phyloP scores from a whole-genome alignment of 2,329 filamentous ascomycete genomes.

The Fusarium sambucinum region DNA sequence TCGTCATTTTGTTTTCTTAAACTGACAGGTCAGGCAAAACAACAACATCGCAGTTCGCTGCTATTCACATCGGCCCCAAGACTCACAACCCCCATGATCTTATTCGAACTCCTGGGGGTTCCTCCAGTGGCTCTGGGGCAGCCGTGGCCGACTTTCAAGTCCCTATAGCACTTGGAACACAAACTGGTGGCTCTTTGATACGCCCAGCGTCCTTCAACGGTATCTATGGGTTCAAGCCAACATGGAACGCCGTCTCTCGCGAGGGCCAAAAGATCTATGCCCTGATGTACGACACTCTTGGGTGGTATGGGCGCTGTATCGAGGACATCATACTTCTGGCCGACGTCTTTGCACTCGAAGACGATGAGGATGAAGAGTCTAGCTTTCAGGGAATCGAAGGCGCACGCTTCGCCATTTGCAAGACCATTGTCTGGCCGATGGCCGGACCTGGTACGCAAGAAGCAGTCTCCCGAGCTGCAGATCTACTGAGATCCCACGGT shows the following conservation, averaged over 20 bases:
- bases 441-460: constrained; percentile 60
- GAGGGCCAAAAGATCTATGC: constrained; percentile 73
- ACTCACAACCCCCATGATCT: constrained; percentile 74
- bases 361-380: constrained; percentile 57
- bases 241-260: constrained; percentile 71
- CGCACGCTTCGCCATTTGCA: constrained; percentile 67
- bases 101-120: constrained; percentile 74
- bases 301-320: constrained; percentile 69
- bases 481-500: constrained; percentile 60
- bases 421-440: constrained; percentile 66
- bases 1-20: not conserved
- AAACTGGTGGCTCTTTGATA: constrained; percentile 75
- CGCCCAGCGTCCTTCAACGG: constrained; percentile 75
- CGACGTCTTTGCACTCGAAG: constrained; percentile 65
- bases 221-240: constrained; percentile 75
- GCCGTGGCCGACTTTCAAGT: constrained; percentile 75
- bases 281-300: constrained; percentile 71
- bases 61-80: constrained; percentile 63
- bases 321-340: constrained; percentile 70
- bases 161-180: constrained; percentile 72
- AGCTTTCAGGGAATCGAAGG: constrained; percentile 57
- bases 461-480: constrained; percentile 58
- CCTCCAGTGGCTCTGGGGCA: constrained; percentile 75
- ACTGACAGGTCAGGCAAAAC: constrained; percentile 40
- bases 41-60: constrained; percentile 74